Evolutionary conservation across 2,329 filamentous ascomycete genomes (phyloP), one percentile per base, ranked within the genome.

Genomic region (Aciculosporium take): DNA sequence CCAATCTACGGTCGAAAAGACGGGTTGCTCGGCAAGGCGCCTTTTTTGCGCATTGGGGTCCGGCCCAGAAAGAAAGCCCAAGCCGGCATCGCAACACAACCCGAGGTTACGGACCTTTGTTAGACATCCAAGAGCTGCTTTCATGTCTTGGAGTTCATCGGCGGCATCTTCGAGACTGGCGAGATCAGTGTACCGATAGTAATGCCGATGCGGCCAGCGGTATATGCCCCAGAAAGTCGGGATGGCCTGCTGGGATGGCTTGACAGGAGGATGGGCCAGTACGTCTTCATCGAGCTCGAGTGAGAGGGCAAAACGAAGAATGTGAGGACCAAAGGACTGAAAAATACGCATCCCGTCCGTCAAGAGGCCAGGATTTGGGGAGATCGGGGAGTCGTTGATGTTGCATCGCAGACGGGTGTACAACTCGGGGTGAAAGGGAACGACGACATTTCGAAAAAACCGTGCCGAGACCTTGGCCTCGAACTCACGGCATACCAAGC

Each of bases 41-140:
- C 36, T 70, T 61, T 17, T 71, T 61, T 5, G 62, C 61, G 35
- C 68, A 68, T 15, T 67, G 59, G n/a, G n/a, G 53, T 82, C 77
- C 1, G 78, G 74, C 1, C 79, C 78, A 36, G 63, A 62, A 9
- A 84, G 65, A 66, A 77, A 84, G 9, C 81, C 81, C 29, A 84
- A 64, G 8, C 80, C 79, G 42, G 71, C 77, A 51, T 82, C 76
- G 31, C 82, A 68, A 15, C 75, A 81, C 3, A 85, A 58, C 0
- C 74, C 80, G n/a, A 85, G 65, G 45, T 82, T 76, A 28, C 63
- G 66, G 3, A 79, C 70, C 7, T 67, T 64, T 2, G 54, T 59
- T 2, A 83, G 64, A 40, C 68, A 71, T 9, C 64, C 63, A 42
- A 85, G 68, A 3, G 79, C 76, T 27, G 67, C 63, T 46, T 68